These are phyloP conservation scores for Leccinellum rugosiceps DNA, from an alignment of 768 basidiomycete species.

Conservation along the genomic window DNA sequence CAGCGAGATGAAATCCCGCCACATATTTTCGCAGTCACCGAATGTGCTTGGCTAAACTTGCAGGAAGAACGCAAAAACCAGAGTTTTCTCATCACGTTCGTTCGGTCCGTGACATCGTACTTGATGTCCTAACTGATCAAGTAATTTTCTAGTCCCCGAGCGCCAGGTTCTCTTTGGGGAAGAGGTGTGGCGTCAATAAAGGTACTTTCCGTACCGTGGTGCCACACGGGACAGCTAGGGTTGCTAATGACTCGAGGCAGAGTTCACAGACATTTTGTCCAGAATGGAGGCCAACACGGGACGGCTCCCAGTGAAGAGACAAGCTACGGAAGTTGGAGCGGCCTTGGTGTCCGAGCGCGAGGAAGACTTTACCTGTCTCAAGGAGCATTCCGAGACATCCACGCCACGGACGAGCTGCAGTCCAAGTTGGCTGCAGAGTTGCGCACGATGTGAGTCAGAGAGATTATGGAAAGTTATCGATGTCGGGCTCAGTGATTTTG, in stretches of 20 bases:
- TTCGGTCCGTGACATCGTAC: slow-evolving; percentile 13
- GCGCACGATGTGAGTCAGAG: slow-evolving; percentile 53
- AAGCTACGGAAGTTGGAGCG: slow-evolving; percentile 61
- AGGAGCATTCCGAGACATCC: slow-evolving; percentile 66
- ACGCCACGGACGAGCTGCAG: slow-evolving; percentile 69
- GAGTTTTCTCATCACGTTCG: slow-evolving; percentile 96
- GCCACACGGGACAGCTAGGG: slow-evolving; percentile 93
- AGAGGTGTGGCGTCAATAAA: slow-evolving; percentile 81
- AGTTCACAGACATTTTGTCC: slow-evolving; percentile 55
- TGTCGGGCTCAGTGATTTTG: not conserved
- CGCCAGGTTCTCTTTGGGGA: slow-evolving; percentile 40
- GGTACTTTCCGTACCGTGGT: slow-evolving; percentile 96
- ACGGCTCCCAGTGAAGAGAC: slow-evolving; percentile 53
- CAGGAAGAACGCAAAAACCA: slow-evolving; percentile 96
- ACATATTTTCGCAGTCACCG: slow-evolving; percentile 95
- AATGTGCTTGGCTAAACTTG: slow-evolving; percentile 98
- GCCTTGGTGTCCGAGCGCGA: slow-evolving; percentile 69
- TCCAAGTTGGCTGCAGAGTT: slow-evolving; percentile 63
- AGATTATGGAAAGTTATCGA: not conserved
- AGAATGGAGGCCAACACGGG: slow-evolving; percentile 59
- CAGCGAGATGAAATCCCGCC: slow-evolving; percentile 91
- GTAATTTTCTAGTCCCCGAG: slow-evolving; percentile 43
- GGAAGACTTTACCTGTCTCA: slow-evolving; percentile 70
- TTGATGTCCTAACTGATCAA: slow-evolving; percentile 8
- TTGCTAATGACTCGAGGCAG: slow-evolving; percentile 85